Evolutionary conservation across 148 eudicot species (phyloP), one percentile per base, ranked within the genome.

Genomic region (Limonium bicolor): DNA sequence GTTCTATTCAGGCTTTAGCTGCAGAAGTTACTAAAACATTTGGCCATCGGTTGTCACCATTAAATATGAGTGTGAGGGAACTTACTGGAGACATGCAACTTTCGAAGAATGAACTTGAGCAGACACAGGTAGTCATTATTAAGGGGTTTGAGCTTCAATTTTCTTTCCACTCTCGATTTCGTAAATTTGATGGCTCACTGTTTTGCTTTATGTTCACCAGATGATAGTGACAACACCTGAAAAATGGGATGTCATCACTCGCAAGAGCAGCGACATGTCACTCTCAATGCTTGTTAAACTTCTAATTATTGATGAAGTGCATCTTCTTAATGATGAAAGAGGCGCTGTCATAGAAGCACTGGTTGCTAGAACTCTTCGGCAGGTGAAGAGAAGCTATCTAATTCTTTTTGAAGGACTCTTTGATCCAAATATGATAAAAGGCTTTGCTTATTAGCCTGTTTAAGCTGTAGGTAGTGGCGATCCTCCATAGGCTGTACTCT

Each of bases 41-140:
- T 70, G 67, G 97, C 58, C 84, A 70, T 54, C 84, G 97, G 32
- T 54, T 90, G 56, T 62, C 87, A 57, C 93, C 97, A 32, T 57
- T 90, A 41, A 90, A 90, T 59, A 54, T 90, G 67, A 62, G 27
- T 13, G 97, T 90, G 67, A 90, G 71, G 71, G 97, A 90, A 71
- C 97, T 90, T 61, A 90, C 97, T 44, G 97, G 97, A 50, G 97
- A 90, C 62, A 90, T 90, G 97, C 97, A 90, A 60, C 95, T 90
- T 35, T 72, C 97, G 3, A 90, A 45, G 69, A 72, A 54, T 62
- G 95, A 90, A 69, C 97, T 90, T 40, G 93, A 77, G 63, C 87
- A 66, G 66, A 90, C 97, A 46, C 97, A 88, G 93, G 97, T 14
- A 36, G 23, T 27, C 36, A 11, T 43, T 4, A 3, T 43, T 10